Evolutionary conservation across 257 asterid genomes (phyloP).

Genomic region (Orobanche coerulescens): DNA sequence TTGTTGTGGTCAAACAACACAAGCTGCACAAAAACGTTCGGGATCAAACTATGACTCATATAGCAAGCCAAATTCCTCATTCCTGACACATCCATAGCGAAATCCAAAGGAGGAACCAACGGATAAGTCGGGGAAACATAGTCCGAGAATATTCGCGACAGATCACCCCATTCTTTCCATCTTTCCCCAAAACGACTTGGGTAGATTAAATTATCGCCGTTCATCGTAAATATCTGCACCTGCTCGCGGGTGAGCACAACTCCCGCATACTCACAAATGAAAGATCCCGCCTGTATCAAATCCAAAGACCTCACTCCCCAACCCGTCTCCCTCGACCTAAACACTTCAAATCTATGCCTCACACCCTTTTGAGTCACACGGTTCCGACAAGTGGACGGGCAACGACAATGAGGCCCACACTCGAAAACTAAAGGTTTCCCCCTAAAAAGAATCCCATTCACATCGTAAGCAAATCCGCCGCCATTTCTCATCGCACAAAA

Average conservation of each 20-base stretch:
- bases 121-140: constrained; percentile 54
- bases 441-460: constrained; percentile 54
- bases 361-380: constrained; percentile 81
- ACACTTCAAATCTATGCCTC: constrained; percentile 65
- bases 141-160: constrained; percentile 49
- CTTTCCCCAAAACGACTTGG: constrained; percentile 64
- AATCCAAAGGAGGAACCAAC: constrained; percentile 67
- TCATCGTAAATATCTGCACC: constrained; percentile 67
- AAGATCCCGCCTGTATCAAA: constrained; percentile 81
- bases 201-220: constrained; percentile 72
- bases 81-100: constrained; percentile 78
- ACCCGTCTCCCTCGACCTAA: constrained; percentile 79
- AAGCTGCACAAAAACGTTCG: constrained; percentile 73
- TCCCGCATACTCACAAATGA: constrained; percentile 88
- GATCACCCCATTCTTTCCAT: constrained; percentile 89
- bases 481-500: constrained; percentile 68
- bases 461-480: constrained; percentile 60
- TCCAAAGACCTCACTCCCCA: constrained; percentile 95
- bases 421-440: constrained; percentile 80
- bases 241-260: constrained; percentile 75
- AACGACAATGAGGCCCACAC: constrained; percentile 73
- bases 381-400: constrained; percentile 64
- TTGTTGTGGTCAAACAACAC: constrained; percentile 74
- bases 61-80: constrained; percentile 89
- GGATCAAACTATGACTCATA: constrained; percentile 69